Evolutionary conservation across 31 red algal species (phyloP), one percentile per base, ranked within the genome.

Genomic region (Odonthalia washingtoniensis): DNA sequence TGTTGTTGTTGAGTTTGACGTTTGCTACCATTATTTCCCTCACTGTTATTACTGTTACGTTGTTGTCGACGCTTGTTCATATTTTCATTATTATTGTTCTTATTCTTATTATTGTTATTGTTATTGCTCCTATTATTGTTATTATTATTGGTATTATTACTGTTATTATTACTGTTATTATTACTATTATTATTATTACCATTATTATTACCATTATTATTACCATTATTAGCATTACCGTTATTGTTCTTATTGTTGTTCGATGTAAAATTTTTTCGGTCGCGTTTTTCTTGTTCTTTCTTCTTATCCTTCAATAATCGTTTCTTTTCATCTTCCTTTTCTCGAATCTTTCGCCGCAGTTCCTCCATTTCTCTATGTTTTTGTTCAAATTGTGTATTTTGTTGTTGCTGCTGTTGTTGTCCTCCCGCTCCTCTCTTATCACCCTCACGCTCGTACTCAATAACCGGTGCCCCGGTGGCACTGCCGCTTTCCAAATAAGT

Each of bases 11-110:
- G 33, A 32, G 43, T 80, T 57, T 27, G 40, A 57, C 12, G 49
- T 44, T 18, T 18, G 57, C 76, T 4, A 46, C 45, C 4, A 26
- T 21, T 60, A 49, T 80, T 80, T 28, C 28, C 36, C n/a, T n/a
- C n/a, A 3, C 18, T 36, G 12, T 37, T 35, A 42, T 40, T 35
- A 35, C 42, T 3, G 43, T 18, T 5, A 27, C 1, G 40, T 28
- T 30, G 12, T 68, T 62, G 72, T 21, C 9, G 72, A 41, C 18
- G 60, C 37, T 69, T 28, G 37, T 1, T 44, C 45, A 9, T 70
- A 76, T 32, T 76, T 76, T 27, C 45, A 46, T 53, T 53, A 46
- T 37, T 32, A 53, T 16, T 43, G 45, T 17, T 76, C 73, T 32
- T 35, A 43, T 76, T 76, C 57, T 35, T 32, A 35, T 49, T 49